Evolutionary conservation across 177 flowering plant species (phyloP), one percentile per base, ranked within the genome.

Genomic region (Vitis hybrid): DNA sequence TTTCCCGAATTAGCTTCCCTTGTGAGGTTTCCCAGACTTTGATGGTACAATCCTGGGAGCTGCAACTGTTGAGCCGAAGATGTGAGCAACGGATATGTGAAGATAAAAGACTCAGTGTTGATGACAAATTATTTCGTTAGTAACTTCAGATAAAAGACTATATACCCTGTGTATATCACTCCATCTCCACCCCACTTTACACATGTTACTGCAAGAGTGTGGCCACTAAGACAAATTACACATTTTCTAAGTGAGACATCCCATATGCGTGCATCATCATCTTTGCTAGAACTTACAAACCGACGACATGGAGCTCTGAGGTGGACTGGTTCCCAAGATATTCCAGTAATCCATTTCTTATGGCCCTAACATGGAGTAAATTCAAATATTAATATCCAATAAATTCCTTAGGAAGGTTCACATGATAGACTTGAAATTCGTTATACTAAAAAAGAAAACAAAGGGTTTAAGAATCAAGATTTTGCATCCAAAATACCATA

Each of bases 261-360:
- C 18, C 18, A 95, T 75, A 95, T 88, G 24, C 98, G 96, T 51
- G 97, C 98, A 86, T 93, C 97, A 30, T 97, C 98, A 86, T 95
- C 99, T 86, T 91, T 95, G 72, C 98, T 89, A 69, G 98, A 82
- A 78, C 91, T 93, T 30, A 92, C 99, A 89, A 95, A 95, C 52
- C 97, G 94, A 48, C 97, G 94, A 64, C 89, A 85, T 60, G 99
- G 97, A 78, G 97, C 77, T 63, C 64, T 87, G 40, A 95, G 84
- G 73, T 95, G 99, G 60, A 88, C 77, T 12, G 99, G 99, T 68
- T 95, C 98, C 99, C 99, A 95, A 27, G 98, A 88, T 69, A 95
- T 84, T 58, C 91, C 98, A 62, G 97, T 91, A 57, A 95, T 90
- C 94, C 94, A 95, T 81, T 90, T 92, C 69, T 90, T 95, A 75